Evolutionary conservation across 2,329 filamentous ascomycete genomes (phyloP), one percentile per base, ranked within the genome.

Genomic region (Colletotrichum plurivorum): DNA sequence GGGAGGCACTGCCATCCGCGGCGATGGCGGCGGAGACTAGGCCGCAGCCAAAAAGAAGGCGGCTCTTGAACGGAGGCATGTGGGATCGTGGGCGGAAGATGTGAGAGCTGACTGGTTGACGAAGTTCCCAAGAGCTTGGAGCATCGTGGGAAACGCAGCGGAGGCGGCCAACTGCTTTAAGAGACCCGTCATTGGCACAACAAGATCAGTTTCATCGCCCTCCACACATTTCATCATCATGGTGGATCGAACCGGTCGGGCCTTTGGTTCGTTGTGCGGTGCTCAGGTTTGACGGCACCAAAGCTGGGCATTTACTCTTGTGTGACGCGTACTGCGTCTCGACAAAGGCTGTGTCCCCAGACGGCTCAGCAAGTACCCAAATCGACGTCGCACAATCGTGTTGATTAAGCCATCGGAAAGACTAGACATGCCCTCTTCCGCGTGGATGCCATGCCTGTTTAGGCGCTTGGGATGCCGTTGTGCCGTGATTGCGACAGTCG

Each of bases 41-140:
- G 54, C 55, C 62, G 55, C 56, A 66, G 66, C 66, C 62, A 16
- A 53, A 43, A 16, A 69, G 62, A 9, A 69, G 51, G 43, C 54
- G 62, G 45, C 62, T 69, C 49, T 69, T 62, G 27, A 56, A 66
- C 55, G 66, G 66, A 25, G 62, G 43, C 66, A 69, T 69, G n/a
- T 52, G 15, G 45, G 41, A 48, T n/a, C 13, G 56, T 61, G 15
- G 25, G 55, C 66, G 43, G n/a, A 48, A 31, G 25, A 9, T n/a
- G 31, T 27, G 12, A 6, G 22, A 27, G 45, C 52, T 41, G 20
- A 46, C 22, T 46, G 27, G 49, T 36, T 54, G 10, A 27, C 49
- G 18, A n/a, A 52, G 20, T 54, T 63, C 46, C 16, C 65, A 5
- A 48, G 20, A 65, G 51, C 31, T 36, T 36, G 10, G 46, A n/a